Evolutionary conservation across 139 green algal genomes (phyloP).

Genomic region (Chlamydomonas eustigma): DNA sequence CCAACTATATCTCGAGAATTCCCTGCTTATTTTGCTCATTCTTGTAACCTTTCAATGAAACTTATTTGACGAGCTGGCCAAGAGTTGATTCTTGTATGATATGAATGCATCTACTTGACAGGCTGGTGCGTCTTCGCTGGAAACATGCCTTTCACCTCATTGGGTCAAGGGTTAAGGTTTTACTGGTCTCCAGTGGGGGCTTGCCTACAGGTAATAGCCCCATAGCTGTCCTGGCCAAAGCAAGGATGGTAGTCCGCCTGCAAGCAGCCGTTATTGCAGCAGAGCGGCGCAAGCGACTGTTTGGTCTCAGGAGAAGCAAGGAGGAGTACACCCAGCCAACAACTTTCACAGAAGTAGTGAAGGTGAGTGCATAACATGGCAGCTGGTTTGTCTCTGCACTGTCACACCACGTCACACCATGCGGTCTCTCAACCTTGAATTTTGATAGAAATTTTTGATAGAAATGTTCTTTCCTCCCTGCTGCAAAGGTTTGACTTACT

Average conservation of each 20-base stretch:
- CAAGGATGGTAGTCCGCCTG: constrained; percentile 18
- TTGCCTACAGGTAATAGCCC: background rate
- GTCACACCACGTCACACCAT: no score
- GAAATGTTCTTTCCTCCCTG: no score
- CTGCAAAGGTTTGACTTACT: no score
- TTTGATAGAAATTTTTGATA: no score
- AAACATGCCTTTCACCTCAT: constrained; percentile 33
- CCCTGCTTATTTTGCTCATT: background rate
- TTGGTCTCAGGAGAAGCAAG: background rate
- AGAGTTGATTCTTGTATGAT: background rate
- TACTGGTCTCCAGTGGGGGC: background rate
- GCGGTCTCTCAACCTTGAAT: no score
- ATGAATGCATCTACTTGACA: constrained; percentile 1
- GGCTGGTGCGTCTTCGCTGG: constrained; percentile 45
- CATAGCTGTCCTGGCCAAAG: constrained; percentile 1
- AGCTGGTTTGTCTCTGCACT: no score
- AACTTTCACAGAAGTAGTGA: constrained; percentile 17
- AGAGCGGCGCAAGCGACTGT: constrained; percentile 11
- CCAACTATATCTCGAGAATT: background rate
- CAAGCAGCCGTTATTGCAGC: constrained; percentile 12
- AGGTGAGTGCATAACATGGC: constrained; percentile 16
- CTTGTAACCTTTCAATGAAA: background rate
- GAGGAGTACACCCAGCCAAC: background rate
- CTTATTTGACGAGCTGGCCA: background rate
- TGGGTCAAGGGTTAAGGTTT: constrained; percentile 14